Conservation (phyloP, 1,284 basidiomycete genomes). For the Omphalotus olearius region DNA sequence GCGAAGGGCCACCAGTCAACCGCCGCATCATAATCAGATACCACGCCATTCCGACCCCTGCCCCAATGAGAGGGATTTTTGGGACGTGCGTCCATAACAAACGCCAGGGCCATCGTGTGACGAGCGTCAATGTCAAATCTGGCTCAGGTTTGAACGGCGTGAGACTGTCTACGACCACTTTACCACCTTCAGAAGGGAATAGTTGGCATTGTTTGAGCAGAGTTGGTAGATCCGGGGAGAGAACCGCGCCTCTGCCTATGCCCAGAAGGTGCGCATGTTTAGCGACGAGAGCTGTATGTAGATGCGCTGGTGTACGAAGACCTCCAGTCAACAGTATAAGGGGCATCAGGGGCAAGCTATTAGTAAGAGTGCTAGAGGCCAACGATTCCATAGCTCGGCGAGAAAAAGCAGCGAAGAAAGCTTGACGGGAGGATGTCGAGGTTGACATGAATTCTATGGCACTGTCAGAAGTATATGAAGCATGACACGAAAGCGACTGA, state of each 20-base stretch:
- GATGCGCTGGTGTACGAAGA: slow-evolving; percentile 56
- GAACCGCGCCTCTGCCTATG: slow-evolving; percentile 65
- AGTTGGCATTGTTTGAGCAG: slow-evolving; percentile 25
- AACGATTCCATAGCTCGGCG: slow-evolving; percentile 43
- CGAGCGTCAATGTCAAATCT: slow-evolving; percentile 22
- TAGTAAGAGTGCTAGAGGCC: slow-evolving; percentile 21
- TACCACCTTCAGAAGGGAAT: slow-evolving; percentile 12
- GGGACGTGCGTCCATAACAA: slow-evolving; percentile 27
- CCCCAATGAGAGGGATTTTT: slow-evolving; percentile 50
- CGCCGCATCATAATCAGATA: slow-evolving; percentile 49
- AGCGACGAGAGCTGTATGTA: slow-evolving; percentile 49
- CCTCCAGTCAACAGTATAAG: slow-evolving; percentile 81
- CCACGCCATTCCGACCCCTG: slow-evolving; percentile 53
- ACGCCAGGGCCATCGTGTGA: slow-evolving; percentile 21
- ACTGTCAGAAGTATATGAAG: not conserved
- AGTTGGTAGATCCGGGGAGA: slow-evolving; percentile 60
- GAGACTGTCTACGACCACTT: slow-evolving; percentile 19
- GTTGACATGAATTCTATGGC: slow-evolving; percentile 38
- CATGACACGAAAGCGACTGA: slow-evolving; percentile 23
- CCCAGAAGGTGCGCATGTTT: slow-evolving; percentile 72
- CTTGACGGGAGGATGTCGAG: slow-evolving; percentile 42
- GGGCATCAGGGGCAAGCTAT: slow-evolving; percentile 55
- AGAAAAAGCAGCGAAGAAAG: slow-evolving; percentile 61
- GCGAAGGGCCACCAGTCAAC: slow-evolving; percentile 29
- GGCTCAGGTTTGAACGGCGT: slow-evolving; percentile 38